Evolutionary conservation across 441 rosid genomes (phyloP).

Genomic region (Dalechampia spathulata): DNA sequence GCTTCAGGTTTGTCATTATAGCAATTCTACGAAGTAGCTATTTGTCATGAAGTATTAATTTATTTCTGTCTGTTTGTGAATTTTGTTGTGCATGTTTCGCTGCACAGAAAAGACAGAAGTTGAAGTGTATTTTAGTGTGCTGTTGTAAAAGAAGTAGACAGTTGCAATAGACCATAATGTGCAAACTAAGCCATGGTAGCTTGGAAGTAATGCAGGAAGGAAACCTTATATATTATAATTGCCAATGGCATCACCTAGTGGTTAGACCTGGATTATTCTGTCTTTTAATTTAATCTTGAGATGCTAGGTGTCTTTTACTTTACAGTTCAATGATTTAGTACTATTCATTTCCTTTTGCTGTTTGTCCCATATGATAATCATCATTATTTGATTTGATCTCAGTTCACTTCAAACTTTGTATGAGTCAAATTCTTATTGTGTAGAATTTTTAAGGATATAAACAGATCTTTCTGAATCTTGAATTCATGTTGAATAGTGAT

Average conservation of each 20-base stretch:
- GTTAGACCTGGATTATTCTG: neutral
- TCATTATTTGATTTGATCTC: no score
- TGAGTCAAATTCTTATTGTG: no score
- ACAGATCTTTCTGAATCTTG: no score
- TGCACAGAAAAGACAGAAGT: no score
- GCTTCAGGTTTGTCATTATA: constrained; percentile 58
- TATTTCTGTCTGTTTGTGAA: neutral
- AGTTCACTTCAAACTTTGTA: no score
- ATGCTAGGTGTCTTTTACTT: no score
- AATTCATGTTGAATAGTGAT: no score
- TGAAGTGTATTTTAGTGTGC: neutral
- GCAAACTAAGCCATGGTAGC: neutral
- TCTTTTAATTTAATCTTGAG: neutral
- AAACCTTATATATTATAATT: neutral
- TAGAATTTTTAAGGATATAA: no score
- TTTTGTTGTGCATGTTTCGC: neutral
- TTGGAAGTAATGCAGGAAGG: neutral
- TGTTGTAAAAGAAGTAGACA: neutral
- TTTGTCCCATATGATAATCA: no score
- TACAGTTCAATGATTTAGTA: no score
- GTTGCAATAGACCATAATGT: neutral
- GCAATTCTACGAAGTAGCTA: neutral
- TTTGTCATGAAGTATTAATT: neutral
- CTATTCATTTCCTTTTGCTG: no score
- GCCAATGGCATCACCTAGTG: neutral